These are phyloP conservation scores for Basidiobolus meristosporus DNA, from an alignment of 371 early-diverging fungal species.

Conservation along the genomic window DNA sequence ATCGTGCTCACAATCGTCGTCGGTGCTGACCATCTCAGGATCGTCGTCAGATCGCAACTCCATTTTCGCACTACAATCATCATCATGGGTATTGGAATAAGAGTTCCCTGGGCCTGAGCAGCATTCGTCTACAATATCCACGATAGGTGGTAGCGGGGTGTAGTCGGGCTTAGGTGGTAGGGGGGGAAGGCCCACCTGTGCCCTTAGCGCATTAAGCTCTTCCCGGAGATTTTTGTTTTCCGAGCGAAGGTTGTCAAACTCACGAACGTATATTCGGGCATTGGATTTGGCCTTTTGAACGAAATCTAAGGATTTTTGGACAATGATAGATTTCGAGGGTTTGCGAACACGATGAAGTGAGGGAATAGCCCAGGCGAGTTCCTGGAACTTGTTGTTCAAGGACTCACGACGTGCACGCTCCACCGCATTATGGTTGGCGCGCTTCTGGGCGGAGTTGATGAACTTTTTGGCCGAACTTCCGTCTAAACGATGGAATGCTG, in stretches of 20 bases:
- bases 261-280: background rate
- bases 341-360: conserved; percentile 42
- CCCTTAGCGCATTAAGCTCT: conserved; percentile 16
- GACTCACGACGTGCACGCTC: conserved; percentile 64
- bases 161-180: conserved; percentile 1
- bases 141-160: too few relatives aligned
- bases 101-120: too few relatives aligned
- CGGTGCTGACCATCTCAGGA: too few relatives aligned
- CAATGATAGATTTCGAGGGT: conserved; percentile 62
- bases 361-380: conserved; percentile 54
- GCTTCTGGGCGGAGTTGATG: conserved; percentile 22
- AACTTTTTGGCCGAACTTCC: background rate
- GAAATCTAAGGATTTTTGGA: conserved; percentile 46
- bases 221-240: conserved; percentile 13
- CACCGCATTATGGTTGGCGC: conserved; percentile 60
- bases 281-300: conserved; percentile 1
- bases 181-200: conserved; percentile 15
- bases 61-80: too few relatives aligned
- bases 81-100: too few relatives aligned
- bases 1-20: too few relatives aligned
- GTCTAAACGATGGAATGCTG: background rate
- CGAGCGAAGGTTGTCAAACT: conserved; percentile 1
- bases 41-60: too few relatives aligned
- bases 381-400: conserved; percentile 53
- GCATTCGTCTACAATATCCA: too few relatives aligned